Evolutionary conservation across 108 stramenopile species (phyloP).

Genomic region (Nannochloropsis salina): DNA sequence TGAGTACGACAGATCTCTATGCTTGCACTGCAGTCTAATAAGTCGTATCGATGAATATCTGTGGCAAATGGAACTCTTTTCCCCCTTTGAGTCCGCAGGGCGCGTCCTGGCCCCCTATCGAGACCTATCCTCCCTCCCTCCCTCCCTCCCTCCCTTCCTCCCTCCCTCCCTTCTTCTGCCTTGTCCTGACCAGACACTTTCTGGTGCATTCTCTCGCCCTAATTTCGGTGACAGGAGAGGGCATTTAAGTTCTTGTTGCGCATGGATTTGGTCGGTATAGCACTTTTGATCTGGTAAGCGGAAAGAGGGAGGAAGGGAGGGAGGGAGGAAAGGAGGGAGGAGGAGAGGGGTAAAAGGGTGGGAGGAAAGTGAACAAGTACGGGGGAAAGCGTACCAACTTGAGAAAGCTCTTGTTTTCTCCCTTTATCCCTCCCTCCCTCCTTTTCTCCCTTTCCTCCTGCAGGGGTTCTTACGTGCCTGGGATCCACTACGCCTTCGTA

Average conservation of each 20-base stretch:
- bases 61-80: too few relatives aligned
- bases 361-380: background rate
- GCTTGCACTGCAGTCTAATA: too few relatives aligned
- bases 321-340: background rate
- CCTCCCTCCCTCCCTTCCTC: background rate
- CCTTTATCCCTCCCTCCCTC: background rate
- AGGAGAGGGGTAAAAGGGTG: background rate
- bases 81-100: too few relatives aligned
- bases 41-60: too few relatives aligned
- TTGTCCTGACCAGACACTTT: background rate
- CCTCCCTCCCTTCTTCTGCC: background rate
- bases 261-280: background rate
- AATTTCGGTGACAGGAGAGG: background rate
- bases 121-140: too few relatives aligned
- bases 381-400: background rate
- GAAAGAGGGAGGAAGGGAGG: background rate
- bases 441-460: background rate
- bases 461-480: background rate
- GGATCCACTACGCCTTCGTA: background rate
- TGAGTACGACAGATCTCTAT: too few relatives aligned
- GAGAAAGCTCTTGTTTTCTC: background rate
- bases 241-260: background rate
- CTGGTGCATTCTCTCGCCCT: background rate
- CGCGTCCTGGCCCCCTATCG: too few relatives aligned
- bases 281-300: background rate